These are phyloP conservation scores for Plantago elongata DNA, from an alignment of 257 asterid genomes.

Conservation along the genomic window DNA sequence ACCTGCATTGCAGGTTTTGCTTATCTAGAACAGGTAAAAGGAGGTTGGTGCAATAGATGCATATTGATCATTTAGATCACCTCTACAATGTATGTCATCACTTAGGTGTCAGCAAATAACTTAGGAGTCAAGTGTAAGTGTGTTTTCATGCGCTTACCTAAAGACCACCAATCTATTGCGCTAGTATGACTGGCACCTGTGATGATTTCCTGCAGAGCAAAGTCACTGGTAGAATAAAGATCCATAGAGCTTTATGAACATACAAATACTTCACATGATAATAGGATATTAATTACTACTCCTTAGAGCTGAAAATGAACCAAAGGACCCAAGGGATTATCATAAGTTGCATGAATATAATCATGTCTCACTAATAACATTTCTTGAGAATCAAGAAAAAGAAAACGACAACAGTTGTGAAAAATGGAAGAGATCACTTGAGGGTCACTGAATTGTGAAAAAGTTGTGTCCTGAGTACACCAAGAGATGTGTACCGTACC, in stretches of 20 bases:
- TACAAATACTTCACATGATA: background rate
- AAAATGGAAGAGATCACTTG: no score
- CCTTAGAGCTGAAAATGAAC: no score
- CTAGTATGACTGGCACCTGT: constrained; percentile 90
- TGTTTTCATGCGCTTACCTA: constrained; percentile 49
- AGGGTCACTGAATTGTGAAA: background rate
- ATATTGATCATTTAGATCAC: no score
- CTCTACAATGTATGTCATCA: no score
- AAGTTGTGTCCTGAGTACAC: background rate
- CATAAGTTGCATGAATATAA: no score
- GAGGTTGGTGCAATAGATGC: background rate
- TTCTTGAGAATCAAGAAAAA: no score
- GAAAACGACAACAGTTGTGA: no score
- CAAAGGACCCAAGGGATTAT: no score
- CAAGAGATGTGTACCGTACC: constrained; percentile 37
- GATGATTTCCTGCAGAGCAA: constrained; percentile 76
- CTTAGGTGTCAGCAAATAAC: no score
- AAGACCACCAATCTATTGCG: constrained; percentile 99
- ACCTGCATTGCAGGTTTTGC: no score
- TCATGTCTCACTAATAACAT: no score
- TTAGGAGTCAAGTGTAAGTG: background rate
- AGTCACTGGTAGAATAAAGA: constrained; percentile 19
- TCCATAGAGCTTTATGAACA: constrained; percentile 1
- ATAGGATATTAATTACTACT: background rate
- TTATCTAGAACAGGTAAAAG: background rate